Evolutionary conservation across 345 rosid genomes (phyloP).

Genomic region (Ceriops decandra): DNA sequence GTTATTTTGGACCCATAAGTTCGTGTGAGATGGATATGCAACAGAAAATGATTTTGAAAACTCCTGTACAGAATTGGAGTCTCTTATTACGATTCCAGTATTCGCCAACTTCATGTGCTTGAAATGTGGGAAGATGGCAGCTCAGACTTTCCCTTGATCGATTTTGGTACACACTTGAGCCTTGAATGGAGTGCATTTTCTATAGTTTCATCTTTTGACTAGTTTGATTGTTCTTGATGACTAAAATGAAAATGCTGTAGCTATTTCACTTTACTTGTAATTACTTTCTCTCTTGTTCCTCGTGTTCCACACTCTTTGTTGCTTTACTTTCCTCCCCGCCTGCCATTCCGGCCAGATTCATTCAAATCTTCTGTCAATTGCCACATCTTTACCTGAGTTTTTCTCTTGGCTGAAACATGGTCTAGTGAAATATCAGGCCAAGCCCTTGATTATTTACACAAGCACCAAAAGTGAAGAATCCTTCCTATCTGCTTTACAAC

Average conservation of each 20-base stretch:
- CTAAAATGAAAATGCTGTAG: not conserved
- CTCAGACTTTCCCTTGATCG: conserved; percentile 65
- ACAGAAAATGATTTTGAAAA: not conserved
- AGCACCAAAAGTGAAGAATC: conserved; percentile 93
- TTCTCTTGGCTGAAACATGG: conserved; percentile 16
- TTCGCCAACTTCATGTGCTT: conserved; percentile 82
- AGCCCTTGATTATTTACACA: conserved; percentile 68
- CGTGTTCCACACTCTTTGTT: not conserved
- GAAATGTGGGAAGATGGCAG: conserved; percentile 93
- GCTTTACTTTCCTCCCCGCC: not conserved
- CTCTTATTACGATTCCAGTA: conserved; percentile 76
- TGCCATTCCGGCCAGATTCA: not conserved
- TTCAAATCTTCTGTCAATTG: not conserved
- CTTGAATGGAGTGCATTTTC: conserved; percentile 14
- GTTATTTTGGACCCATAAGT: not conserved
- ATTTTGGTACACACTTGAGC: conserved; percentile 51
- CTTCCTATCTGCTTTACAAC: conserved; percentile 72
- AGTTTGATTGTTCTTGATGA: not conserved
- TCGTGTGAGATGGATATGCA: not conserved
- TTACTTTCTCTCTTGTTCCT: not conserved
- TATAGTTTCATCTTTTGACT: not conserved
- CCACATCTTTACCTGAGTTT: conserved; percentile 8
- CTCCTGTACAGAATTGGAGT: conserved; percentile 60
- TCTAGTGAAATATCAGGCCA: conserved; percentile 87
- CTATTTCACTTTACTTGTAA: not conserved